Evolutionary conservation across 345 rosid species (phyloP), one percentile per base, ranked within the genome.

Genomic region (Arabis alpina): DNA sequence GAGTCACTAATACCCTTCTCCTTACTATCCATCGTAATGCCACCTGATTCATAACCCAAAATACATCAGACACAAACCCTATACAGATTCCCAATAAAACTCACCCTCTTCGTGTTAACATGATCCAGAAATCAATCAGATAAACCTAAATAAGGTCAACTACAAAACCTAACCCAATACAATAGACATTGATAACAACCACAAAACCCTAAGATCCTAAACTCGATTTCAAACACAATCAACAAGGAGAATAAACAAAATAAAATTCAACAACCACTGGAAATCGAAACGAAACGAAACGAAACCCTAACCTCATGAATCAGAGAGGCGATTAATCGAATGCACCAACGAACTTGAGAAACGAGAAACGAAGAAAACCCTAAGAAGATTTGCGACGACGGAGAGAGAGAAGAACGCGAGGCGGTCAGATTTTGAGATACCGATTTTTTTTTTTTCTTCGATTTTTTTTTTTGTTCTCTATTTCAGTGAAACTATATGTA

Each of bases 261-360:
- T 10, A 8, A 23, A 58, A 57, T 48, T 55, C 12, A 9, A 0
- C 41, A 59, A 10, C 32, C 6, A 42, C 16, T n/a, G 59, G 43
- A 6, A 3, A 19, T 19, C 23, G 23, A 12, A 27, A 13, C 2
- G 23, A 19, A 27, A 13, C 2, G 23, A 19, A 50, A 41, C 42
- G 71, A 76, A 76, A 70, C 75, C 79, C 79, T 76, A 76, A 76
- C 75, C 75, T 76, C 71, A 63, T 69, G 61, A 76, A 76, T 76
- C 71, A 62, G 64, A 62, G 64, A 51, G 54, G 58, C n/a, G 59
- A 62, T 53, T 24, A 53, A 40, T 14, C 71, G 79, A 69, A 63
- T 69, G 79, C 23, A 19, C 13, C 42, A 28, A 55, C 48, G 79
- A 69, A 36, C 64, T 61, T 52, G 10, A 15, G 12, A 61, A 48